These are phyloP conservation scores for Tubosaeta sp. DNA, from an alignment of 768 basidiomycete genomes.

Conservation along the genomic window DNA sequence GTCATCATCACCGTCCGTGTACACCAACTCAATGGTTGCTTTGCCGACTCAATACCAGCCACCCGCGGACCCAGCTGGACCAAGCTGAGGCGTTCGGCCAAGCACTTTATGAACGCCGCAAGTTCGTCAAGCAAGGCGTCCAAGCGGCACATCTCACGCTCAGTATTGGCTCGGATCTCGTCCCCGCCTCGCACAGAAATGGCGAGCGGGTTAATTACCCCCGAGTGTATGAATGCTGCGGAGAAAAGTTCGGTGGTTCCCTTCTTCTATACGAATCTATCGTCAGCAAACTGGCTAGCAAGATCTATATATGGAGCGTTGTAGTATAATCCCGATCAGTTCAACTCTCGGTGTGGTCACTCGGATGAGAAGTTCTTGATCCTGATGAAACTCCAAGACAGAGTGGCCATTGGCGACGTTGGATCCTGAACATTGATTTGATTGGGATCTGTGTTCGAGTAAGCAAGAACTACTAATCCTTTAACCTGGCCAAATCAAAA, in stretches of 20 bases:
- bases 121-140: conserved; percentile 38
- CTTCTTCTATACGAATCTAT: conserved; percentile 50
- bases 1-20: background rate
- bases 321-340: conserved; percentile 32
- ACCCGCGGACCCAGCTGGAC: too few relatives aligned
- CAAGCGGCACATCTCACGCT: conserved; percentile 26
- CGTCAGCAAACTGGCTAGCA: conserved; percentile 34
- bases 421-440: too few relatives aligned
- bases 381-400: conserved; percentile 29
- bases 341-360: conserved; percentile 26
- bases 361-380: conserved; percentile 58
- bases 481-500: background rate
- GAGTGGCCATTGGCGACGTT: conserved; percentile 10
- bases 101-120: conserved; percentile 49
- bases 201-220: conserved; percentile 55
- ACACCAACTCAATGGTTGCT: background rate
- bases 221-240: conserved; percentile 49
- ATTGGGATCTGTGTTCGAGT: background rate
- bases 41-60: conserved; percentile 2
- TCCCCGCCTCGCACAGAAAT: conserved; percentile 32
- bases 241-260: conserved; percentile 59
- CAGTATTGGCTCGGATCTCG: conserved; percentile 2
- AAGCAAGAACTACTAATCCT: background rate
- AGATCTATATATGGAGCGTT: conserved; percentile 44
- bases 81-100: too few relatives aligned